These are phyloP conservation scores for Pachyrhizus erosus DNA, from an alignment of 306 rosid genomes.

Conservation along the genomic window DNA sequence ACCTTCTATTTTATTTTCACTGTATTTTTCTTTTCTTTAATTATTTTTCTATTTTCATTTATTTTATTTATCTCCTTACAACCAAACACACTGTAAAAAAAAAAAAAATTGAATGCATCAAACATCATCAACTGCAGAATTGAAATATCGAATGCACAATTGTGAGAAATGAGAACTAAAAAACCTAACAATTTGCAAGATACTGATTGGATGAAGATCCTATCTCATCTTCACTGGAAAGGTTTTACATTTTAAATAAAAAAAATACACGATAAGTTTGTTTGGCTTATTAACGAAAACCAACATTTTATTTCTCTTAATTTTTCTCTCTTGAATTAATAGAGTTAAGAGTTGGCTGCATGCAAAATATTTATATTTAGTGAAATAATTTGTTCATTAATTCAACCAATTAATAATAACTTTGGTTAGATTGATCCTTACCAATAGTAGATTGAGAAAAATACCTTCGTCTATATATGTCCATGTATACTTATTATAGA, in stretches of 20 bases:
- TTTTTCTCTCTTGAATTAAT: background rate
- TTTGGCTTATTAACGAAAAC: background rate
- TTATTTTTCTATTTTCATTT: too few species aligned
- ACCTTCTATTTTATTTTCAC: too few species aligned
- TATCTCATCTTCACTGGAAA: background rate
- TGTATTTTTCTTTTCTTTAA: too few species aligned
- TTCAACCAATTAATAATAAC: too few species aligned
- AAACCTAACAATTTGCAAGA: background rate
- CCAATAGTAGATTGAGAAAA: background rate
- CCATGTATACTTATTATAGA: background rate
- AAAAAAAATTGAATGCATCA: too few species aligned
- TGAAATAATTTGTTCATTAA: background rate
- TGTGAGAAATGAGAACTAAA: background rate
- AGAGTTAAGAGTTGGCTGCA: background rate
- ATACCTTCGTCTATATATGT: background rate
- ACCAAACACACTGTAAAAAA: too few species aligned
- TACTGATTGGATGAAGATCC: background rate
- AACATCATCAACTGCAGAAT: too few species aligned
- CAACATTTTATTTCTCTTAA: background rate
- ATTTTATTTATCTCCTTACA: too few species aligned
- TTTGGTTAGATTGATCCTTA: too few species aligned
- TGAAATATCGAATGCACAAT: too few species aligned
- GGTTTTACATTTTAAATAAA: background rate
- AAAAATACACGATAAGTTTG: background rate
- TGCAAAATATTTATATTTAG: background rate